Base-by-base conservation (phyloP, 1,284 basidiomycete genomes). In the Leccinum laetum region DNA sequence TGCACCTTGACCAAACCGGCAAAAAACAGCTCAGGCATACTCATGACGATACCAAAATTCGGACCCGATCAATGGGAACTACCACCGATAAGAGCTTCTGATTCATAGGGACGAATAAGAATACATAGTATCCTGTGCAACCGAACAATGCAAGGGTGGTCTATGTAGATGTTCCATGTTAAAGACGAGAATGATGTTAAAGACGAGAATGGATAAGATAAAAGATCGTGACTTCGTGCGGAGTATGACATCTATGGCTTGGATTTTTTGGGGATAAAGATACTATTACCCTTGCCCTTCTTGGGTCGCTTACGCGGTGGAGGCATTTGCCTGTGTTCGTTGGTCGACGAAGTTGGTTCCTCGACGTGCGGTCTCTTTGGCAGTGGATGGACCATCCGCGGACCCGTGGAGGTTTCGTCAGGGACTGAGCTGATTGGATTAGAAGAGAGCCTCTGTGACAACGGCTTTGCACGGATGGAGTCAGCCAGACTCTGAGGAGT, bases 1-100 rank as follows among this genome's bases (percentile, higher is more conserved):
- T 99, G 96, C 78, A 92, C 90, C 1, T 98, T 94, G 75, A 94
- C 92, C 5, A 96, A 96, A 77, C 92, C 95, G 0, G 75, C 88
- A 35, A 92, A 91, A 78, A 88, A 91, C 63, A 88, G 84, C 49
- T 78, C 83, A 1, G 89, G 90, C 8, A 78, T 82, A 11, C 75
- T 84, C 65, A 88, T 94, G 82, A 87, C 91, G 10, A 87, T 90
- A 52, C 96, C 95, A 0, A 88, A 86, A 67, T 97, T 95, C 76
- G 93, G 93, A 14, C 89, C 90, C 58, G 86, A 90, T 39, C 88
- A 88, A 21, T 94, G 95, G 86, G 93, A 96, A 75, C 78, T 98
- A 62, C 94, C 95, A 49, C 84, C 92, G 5, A 82, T 95, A 53
- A 90, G 87, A 75, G 83, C 80, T 58, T 46, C 24, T 5, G 41